Evolutionary conservation across 1,284 basidiomycete genomes (phyloP).

Genomic region (Ustilago crameri): DNA sequence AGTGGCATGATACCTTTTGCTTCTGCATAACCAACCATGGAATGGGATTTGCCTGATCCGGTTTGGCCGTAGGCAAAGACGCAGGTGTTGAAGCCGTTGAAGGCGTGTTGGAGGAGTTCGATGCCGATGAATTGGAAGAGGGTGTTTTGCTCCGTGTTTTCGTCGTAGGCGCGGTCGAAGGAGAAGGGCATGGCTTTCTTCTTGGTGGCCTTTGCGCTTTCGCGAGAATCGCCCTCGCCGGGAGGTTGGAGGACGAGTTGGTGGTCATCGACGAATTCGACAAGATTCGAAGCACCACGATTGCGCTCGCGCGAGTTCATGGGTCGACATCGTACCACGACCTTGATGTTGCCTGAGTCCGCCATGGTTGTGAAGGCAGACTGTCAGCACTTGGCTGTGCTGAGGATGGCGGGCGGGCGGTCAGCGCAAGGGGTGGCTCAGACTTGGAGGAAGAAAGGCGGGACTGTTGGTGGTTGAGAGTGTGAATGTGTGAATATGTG

Average conservation of each 20-base stretch:
- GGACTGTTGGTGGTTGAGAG: too few species aligned
- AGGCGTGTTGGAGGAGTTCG: slow-evolving; percentile 92
- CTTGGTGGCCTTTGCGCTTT: slow-evolving; percentile 58
- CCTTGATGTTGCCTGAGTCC: slow-evolving; percentile 66
- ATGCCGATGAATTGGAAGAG: slow-evolving; percentile 93
- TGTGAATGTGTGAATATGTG: too few species aligned
- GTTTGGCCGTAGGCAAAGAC: slow-evolving; percentile 66
- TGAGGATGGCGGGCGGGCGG: not conserved
- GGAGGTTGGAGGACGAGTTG: slow-evolving; percentile 61
- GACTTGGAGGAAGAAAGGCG: too few species aligned
- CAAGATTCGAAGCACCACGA: slow-evolving; percentile 59
- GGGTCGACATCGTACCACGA: slow-evolving; percentile 64
- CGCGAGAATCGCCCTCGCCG: slow-evolving; percentile 41
- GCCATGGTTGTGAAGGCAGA: slow-evolving; percentile 51
- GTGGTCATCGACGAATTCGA: slow-evolving; percentile 54
- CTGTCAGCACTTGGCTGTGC: not conserved
- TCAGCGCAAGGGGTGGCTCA: too few species aligned
- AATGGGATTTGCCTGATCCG: slow-evolving; percentile 58
- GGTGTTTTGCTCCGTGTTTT: slow-evolving; percentile 73
- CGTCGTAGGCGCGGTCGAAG: slow-evolving; percentile 62
- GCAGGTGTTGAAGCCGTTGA: slow-evolving; percentile 91
- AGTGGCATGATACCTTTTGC: slow-evolving; percentile 98
- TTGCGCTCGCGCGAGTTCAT: slow-evolving; percentile 60
- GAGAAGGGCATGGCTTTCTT: slow-evolving; percentile 65
- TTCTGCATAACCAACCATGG: slow-evolving; percentile 74